Percentiles rank a stretch among this genome's conserved stretches.
phyloP scores from a whole-genome alignment of 805 yeast species.

The Priceomyces carsonii region DNA sequence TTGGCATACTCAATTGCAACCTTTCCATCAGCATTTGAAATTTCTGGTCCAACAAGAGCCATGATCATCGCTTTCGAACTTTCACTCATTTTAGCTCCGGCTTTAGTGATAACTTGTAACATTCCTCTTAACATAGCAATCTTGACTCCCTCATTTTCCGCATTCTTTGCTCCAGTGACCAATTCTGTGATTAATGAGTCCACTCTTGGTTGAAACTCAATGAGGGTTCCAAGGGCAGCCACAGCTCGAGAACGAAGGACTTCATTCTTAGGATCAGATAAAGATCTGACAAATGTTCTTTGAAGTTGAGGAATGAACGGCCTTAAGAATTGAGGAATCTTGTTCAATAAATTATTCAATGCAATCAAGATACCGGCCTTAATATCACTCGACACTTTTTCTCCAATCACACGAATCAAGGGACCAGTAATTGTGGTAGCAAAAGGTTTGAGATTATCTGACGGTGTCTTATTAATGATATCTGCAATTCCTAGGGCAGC shows the following conservation, averaged over 20 bases:
- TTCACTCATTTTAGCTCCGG: slow-evolving; percentile 78
- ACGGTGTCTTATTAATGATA: slow-evolving; percentile 80
- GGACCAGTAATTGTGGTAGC: slow-evolving; percentile 97
- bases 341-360: slow-evolving; percentile 69
- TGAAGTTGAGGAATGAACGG: slow-evolving; percentile 98
- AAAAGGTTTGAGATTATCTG: slow-evolving; percentile 77
- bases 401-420: slow-evolving; percentile 95
- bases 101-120: slow-evolving; percentile 75
- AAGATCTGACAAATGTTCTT: slow-evolving; percentile 91
- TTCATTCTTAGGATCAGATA: slow-evolving; percentile 76
- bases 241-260: slow-evolving; percentile 82
- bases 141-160: slow-evolving; percentile 70
- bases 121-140: slow-evolving; percentile 85
- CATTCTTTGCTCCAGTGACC: slow-evolving; percentile 68
- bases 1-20: slow-evolving; percentile 75
- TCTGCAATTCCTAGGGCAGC: slow-evolving; percentile 91
- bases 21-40: slow-evolving; percentile 52
- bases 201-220: slow-evolving; percentile 87
- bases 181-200: slow-evolving; percentile 90
- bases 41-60: slow-evolving; percentile 72
- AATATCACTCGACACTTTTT: slow-evolving; percentile 85
- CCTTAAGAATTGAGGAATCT: slow-evolving; percentile 86
- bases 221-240: slow-evolving; percentile 81
- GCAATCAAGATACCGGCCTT: slow-evolving; percentile 93
- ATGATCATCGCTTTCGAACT: slow-evolving; percentile 67